These are phyloP conservation scores for Albophoma yamanashiensis DNA, from an alignment of 2,329 filamentous ascomycete genomes.

Conservation along the genomic window DNA sequence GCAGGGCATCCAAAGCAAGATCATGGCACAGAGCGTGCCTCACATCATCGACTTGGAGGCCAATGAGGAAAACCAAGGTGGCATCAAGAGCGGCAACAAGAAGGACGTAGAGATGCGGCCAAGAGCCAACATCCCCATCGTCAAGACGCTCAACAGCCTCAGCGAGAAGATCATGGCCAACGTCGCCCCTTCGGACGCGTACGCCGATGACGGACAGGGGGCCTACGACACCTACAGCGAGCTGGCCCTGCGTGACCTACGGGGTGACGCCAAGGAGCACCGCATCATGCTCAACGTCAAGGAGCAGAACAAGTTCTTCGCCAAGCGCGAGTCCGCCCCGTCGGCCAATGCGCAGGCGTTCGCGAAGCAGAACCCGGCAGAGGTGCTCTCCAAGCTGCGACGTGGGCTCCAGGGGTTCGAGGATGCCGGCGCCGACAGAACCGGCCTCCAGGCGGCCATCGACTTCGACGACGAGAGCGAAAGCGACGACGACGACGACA, in stretches of 20 bases:
- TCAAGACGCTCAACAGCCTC: constrained; percentile 78
- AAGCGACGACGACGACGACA: constrained; percentile 55
- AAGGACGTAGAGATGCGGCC: constrained; percentile 88
- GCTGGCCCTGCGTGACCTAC: constrained; percentile 70
- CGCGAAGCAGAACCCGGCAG: constrained; percentile 56
- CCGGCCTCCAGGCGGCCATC: constrained; percentile 53
- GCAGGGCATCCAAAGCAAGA: constrained; percentile 37
- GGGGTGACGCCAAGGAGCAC: constrained; percentile 60
- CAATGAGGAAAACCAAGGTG: constrained; percentile 91
- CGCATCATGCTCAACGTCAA: constrained; percentile 79
- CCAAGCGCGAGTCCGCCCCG: constrained; percentile 39
- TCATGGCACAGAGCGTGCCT: constrained; percentile 59
- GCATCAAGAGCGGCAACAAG: constrained; percentile 68
- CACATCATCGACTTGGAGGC: constrained; percentile 87
- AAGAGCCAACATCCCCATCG: constrained; percentile 70
- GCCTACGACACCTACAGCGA: constrained; percentile 66
- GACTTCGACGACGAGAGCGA: constrained; percentile 62
- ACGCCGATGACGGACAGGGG: constrained; percentile 44
- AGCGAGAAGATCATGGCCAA: constrained; percentile 91
- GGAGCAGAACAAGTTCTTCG: constrained; percentile 77
- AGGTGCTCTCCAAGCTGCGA: constrained; percentile 56
- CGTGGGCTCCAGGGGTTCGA: constrained; percentile 47
- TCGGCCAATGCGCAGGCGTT: constrained; percentile 42
- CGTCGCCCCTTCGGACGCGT: constrained; percentile 66
- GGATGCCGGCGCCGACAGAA: constrained; percentile 34